Percentiles rank a stretch among this genome's conserved stretches.
These are phyloP conservation scores for Hypomontagnella submonticulosa DNA, from an alignment of 495 filamentous ascomycete species.

Conservation along the genomic window DNA sequence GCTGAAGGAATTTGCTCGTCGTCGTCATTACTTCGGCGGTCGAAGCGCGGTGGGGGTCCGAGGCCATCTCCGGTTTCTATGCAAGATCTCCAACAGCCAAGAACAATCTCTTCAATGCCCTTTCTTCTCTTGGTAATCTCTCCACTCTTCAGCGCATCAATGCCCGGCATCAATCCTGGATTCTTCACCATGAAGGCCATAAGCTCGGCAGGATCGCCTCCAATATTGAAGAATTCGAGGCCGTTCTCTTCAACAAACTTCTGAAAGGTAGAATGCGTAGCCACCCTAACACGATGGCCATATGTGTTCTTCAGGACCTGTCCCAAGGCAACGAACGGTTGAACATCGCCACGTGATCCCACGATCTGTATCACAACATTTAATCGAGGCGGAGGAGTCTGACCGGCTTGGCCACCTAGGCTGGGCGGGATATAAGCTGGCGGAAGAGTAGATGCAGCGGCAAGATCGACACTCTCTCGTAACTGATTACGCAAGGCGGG, in stretches of 20 bases:
- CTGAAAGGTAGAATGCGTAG: conserved; percentile 79
- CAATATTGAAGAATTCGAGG: conserved; percentile 82
- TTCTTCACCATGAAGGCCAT: conserved; percentile 93
- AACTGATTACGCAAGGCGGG: conserved; percentile 73
- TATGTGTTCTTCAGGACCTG: conserved; percentile 69
- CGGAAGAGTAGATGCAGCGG: conserved; percentile 54
- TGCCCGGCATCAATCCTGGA: conserved; percentile 78
- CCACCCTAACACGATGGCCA: conserved; percentile 80
- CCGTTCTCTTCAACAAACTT: conserved; percentile 74
- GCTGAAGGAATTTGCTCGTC: conserved; percentile 16
- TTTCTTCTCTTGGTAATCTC: conserved; percentile 73
- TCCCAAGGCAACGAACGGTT: conserved; percentile 78
- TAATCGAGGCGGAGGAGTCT: conserved; percentile 66
- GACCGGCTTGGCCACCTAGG: conserved; percentile 67
- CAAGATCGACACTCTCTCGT: conserved; percentile 19
- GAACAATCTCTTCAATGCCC: conserved; percentile 74
- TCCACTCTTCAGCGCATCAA: conserved; percentile 72
- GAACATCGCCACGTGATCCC: conserved; percentile 81
- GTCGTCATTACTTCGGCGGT: conserved; percentile 31
- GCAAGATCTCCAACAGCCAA: conserved; percentile 84
- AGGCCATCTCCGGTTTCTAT: conserved; percentile 65
- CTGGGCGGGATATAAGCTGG: conserved; percentile 71
- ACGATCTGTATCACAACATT: conserved; percentile 86
- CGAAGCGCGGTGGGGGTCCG: conserved; percentile 51
- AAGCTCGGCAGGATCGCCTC: conserved; percentile 79